Conservation (phyloP, 306 rosid genomes). For the Abrus precatorius region DNA sequence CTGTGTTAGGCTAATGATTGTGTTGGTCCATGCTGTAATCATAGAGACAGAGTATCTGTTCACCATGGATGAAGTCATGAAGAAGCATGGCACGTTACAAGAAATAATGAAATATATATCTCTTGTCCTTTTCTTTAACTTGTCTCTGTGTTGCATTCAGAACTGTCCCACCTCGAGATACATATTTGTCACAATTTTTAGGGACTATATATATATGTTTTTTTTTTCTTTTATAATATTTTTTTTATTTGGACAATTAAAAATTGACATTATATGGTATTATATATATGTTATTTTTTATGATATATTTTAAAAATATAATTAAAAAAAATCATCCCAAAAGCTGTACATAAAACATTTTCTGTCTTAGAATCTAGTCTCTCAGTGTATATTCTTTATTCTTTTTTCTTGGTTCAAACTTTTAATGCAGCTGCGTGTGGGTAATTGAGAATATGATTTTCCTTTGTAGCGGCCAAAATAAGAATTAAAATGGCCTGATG, state of each 20-base stretch:
- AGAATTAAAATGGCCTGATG: neutral
- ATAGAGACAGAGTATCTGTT: constrained; percentile 47
- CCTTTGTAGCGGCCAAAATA: neutral
- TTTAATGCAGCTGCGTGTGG: neutral
- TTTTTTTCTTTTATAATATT: neutral
- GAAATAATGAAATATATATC: neutral
- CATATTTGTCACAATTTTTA: neutral
- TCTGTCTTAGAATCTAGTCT: neutral
- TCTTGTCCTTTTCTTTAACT: constrained; percentile 57
- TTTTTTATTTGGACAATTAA: too few species aligned
- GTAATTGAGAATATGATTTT: neutral
- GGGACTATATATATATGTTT: neutral
- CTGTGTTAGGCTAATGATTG: constrained; percentile 37
- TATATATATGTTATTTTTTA: too few species aligned
- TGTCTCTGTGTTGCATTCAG: constrained; percentile 1
- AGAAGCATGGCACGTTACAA: constrained; percentile 24
- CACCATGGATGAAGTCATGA: constrained; percentile 42
- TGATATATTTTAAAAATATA: too few species aligned
- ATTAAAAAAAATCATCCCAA: too few species aligned
- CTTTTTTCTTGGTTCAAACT: neutral
- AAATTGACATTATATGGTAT: too few species aligned
- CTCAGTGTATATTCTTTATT: neutral
- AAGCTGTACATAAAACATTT: too few species aligned
- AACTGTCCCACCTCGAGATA: neutral
- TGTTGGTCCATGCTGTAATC: constrained; percentile 55